These are phyloP conservation scores for Amoeboaphelidium protococcarum DNA, from an alignment of 371 early-diverging fungal species.

Conservation along the genomic window DNA sequence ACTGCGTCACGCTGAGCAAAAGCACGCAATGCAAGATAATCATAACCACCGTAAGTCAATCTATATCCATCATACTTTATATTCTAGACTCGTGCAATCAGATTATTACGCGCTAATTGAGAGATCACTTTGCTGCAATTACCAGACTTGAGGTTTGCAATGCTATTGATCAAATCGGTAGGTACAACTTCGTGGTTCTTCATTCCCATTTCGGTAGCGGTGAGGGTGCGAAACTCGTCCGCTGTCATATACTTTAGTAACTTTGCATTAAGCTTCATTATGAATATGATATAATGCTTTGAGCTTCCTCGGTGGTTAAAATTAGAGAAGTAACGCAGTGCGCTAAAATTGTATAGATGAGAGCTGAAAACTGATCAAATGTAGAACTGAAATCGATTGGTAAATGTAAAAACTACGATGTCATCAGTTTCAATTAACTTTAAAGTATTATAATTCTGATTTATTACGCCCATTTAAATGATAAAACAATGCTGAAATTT, in stretches of 20 bases:
- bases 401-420: no score
- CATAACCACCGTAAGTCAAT: conserved; percentile 95
- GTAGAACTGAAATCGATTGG: no score
- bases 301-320: no score
- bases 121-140: conserved; percentile 53
- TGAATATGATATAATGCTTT: neutral
- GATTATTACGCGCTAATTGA: conserved; percentile 56
- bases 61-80: conserved; percentile 86
- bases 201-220: conserved; percentile 85
- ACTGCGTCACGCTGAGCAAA: conserved; percentile 67
- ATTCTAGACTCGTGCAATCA: conserved; percentile 62
- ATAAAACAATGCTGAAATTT: no score
- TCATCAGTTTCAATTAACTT: no score
- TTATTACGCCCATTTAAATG: no score
- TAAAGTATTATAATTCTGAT: no score
- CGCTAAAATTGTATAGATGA: no score
- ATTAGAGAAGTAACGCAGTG: no score
- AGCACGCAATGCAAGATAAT: conserved; percentile 90
- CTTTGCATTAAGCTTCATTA: conserved; percentile 84
- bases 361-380: no score
- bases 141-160: conserved; percentile 62
- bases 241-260: conserved; percentile 66
- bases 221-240: conserved; percentile 84
- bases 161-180: conserved; percentile 50
- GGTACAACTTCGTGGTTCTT: conserved; percentile 95